Percentiles rank a stretch among this genome's conserved stretches.
These are phyloP conservation scores for Colletotrichum sp. DNA, from an alignment of 2,329 filamentous ascomycete species.

Conservation along the genomic window DNA sequence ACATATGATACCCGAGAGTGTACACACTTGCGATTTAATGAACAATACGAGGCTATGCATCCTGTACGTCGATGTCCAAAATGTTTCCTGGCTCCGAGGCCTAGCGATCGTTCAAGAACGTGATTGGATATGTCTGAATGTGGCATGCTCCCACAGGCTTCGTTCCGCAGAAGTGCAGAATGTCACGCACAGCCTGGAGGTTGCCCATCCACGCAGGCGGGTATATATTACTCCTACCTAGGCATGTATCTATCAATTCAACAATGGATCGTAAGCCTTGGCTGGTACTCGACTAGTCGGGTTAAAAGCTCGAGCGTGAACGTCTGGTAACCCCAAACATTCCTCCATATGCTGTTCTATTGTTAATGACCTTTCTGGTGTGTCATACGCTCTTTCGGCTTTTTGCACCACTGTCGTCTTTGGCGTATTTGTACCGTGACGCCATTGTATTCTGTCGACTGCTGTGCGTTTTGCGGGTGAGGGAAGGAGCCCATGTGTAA, in stretches of 20 bases:
- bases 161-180: too few relatives aligned
- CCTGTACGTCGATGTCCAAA: neutral
- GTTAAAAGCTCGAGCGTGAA: neutral
- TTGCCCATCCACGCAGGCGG: too few relatives aligned
- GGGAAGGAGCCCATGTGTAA: too few relatives aligned
- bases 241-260: too few relatives aligned
- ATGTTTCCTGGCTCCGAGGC: neutral
- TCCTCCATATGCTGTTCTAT: neutral
- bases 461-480: too few relatives aligned
- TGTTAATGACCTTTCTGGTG: rapidly evolving
- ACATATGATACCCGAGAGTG: conserved; percentile 34
- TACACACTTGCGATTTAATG: conserved; percentile 26
- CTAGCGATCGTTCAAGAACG: neutral
- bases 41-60: conserved; percentile 21
- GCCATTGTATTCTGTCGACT: neutral
- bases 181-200: too few relatives aligned
- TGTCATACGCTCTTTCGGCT: rapidly evolving
- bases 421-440: rapidly evolving
- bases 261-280: too few relatives aligned
- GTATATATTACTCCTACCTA: too few relatives aligned
- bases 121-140: too few relatives aligned
- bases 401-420: neutral
- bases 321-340: neutral
- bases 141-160: too few relatives aligned
- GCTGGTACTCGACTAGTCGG: too few relatives aligned